Base-by-base conservation (phyloP, 2,329 filamentous ascomycete genomes). In the Nothophoma quercina region DNA sequence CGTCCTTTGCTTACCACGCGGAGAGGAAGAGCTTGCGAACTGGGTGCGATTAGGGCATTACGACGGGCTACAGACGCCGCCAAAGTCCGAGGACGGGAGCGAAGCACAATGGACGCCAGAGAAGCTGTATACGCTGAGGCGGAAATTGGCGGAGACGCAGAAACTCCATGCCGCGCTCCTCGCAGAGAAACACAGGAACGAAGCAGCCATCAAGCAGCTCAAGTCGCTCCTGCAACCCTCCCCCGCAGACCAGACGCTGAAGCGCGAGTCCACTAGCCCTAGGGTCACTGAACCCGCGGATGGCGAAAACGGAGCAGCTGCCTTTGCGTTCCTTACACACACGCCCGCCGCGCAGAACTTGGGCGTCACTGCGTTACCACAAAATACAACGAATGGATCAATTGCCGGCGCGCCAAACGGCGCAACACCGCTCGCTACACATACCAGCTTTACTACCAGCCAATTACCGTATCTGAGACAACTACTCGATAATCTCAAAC, bases 11-110 rank as follows among this genome's bases (percentile, higher is more conserved):
- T 69, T 81, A 28, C 76, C 76, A 22, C 70, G 87, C 22, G 89
- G 93, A 38, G 67, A 70, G 36, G 70, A 65, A 30, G 65, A 65
- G 25, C 78, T 89, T 65, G 83, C 85, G 51, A 83, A 85, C 51
- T 97, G 89, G 85, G 87, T 98, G 59, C 81, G 88, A 45, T 79
- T 99, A 59, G 84, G 85, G 39, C 93, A 98, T 79, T 97, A 99
- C 77, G 86, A 22, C 92, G 72, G 90, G 9, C n/a, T 32, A 33
- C n/a, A 34, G 21, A 9, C 13, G n/a, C 23, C 26, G 18, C 4
- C n/a, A n/a, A n/a, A n/a, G n/a, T n/a, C 7, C 6, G 2, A 12
- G 22, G 5, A n/a, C 7, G 6, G 6, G 26, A 23, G 36, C 18
- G 4, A 7, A 13, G 38, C 9, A 9, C 9, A 23, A 2, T 53